Base-by-base conservation (phyloP, 164 flowering plant genomes). In the Pachysandra terminalis region DNA sequence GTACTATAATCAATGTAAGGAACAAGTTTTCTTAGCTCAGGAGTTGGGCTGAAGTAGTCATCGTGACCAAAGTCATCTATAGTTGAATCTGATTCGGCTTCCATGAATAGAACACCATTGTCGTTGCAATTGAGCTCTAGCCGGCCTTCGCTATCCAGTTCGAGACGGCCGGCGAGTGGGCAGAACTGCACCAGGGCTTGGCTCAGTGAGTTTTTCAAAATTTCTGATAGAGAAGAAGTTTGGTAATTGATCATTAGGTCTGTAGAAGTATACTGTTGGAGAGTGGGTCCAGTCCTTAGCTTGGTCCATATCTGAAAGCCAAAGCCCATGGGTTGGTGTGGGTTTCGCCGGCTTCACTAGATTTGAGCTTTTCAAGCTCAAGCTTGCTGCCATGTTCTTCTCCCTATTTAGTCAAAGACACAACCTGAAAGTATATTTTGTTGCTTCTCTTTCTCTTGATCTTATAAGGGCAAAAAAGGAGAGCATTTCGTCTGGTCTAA, bases 161-260 rank as follows among this genome's bases (percentile, higher is more conserved):
- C 37, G 37, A 85, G 32, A 8, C 89, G 84, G 19, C 89, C 89
- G 1, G 86, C 84, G 6, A 85, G 41, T 19, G 86, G 83, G 63
- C 78, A 83, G 63, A 77, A 80, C 10, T 65, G 71, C 27, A 75
- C 79, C 41, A 83, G 41, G 0, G 73, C 74, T 37, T 45, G 66
- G 62, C 78, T 72, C 57, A 83, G 35, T 8, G 84, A 68, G 12
- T 67, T 59, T 64, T 52, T 83, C 23, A 83, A 45, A 32, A 66
- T 66, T 0, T 71, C 55, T 9, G 65, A 9, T 0, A 76, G 28
- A 7, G 65, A 23, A 25, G 56, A 0, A 9, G 63, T 25, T 25
- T 55, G 49, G 16, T n/a, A n/a, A n/a, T 60, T 27, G 26, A 7
- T 25, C 23, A 0, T 49, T 17, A 0, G 74, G 73, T 19, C 51